Evolutionary conservation across 306 rosid genomes (phyloP).

Genomic region (barrel medic (Medicago truncatula)): DNA sequence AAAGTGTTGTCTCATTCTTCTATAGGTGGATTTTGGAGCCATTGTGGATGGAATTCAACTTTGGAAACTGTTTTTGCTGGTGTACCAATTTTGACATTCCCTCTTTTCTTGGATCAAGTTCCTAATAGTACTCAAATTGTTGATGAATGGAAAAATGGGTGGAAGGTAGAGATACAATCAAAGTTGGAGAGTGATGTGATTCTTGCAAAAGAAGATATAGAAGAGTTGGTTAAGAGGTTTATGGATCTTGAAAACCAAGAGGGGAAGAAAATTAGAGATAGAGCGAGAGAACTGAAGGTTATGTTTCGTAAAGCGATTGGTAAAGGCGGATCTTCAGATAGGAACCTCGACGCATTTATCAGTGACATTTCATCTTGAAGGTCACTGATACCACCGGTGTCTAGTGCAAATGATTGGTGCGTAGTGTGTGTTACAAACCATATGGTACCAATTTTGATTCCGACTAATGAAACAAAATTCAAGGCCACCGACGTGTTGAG

Average conservation of each 20-base stretch:
- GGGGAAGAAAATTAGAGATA: slow-evolving; percentile 46
- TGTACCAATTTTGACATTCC: slow-evolving; percentile 54
- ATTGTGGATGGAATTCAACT: slow-evolving; percentile 71
- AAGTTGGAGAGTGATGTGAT: slow-evolving; percentile 25
- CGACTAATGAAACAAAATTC: neutral
- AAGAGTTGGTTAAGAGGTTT: slow-evolving; percentile 38
- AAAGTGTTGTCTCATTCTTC: slow-evolving; percentile 58
- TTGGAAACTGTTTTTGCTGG: slow-evolving; percentile 56
- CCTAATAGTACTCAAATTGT: slow-evolving; percentile 54
- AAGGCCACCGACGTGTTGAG: neutral
- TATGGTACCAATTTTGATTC: neutral
- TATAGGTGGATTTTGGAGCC: slow-evolving; percentile 61
- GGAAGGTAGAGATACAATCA: slow-evolving; percentile 34
- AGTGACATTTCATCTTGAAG: slow-evolving; percentile 40
- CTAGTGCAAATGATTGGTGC: neutral
- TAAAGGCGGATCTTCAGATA: slow-evolving; percentile 55
- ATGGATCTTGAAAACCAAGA: slow-evolving; percentile 48
- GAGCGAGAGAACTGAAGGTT: slow-evolving; percentile 47
- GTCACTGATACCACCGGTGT: neutral
- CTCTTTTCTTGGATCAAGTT: slow-evolving; percentile 59
- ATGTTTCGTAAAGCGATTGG: slow-evolving; percentile 48
- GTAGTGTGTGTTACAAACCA: neutral
- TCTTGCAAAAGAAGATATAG: slow-evolving; percentile 40
- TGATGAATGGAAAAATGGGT: slow-evolving; percentile 60
- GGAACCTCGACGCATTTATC: slow-evolving; percentile 53